These are phyloP conservation scores for Trichoderma asperelloides DNA, from an alignment of 495 filamentous ascomycete species.

Conservation along the genomic window DNA sequence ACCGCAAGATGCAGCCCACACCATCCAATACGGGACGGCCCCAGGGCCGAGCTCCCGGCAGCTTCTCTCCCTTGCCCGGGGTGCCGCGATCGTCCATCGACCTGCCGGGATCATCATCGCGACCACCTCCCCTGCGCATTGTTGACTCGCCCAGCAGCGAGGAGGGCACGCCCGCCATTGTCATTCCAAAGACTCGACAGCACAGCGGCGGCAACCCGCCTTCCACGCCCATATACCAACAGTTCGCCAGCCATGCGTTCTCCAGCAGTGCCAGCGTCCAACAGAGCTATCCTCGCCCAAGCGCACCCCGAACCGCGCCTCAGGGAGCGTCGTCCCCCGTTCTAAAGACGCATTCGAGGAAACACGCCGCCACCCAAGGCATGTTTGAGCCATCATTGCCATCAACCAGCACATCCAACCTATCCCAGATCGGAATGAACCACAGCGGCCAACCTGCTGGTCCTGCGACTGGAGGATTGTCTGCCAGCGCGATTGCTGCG, in stretches of 20 bases:
- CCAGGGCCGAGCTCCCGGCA: conserved; percentile 40
- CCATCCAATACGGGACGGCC: conserved; percentile 26
- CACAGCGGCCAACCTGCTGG: conserved; percentile 20
- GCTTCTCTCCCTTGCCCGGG: conserved; percentile 44
- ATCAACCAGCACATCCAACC: conserved; percentile 50
- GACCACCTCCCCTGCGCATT: conserved; percentile 30
- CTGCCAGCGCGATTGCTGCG: conserved; percentile 80
- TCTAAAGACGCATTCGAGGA: conserved; percentile 36
- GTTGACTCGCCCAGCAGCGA: conserved; percentile 37
- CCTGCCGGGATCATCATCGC: conserved; percentile 20
- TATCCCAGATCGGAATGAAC: conserved; percentile 35
- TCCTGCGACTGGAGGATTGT: conserved; percentile 39
- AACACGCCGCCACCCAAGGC: conserved; percentile 66
- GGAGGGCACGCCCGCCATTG: conserved; percentile 20
- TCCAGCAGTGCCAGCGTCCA: conserved; percentile 25
- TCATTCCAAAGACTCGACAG: conserved; percentile 20
- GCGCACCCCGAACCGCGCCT: conserved; percentile 28
- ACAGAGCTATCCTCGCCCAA: conserved; percentile 50
- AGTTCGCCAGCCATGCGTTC: conserved; percentile 28
- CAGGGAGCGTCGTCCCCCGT: conserved; percentile 27
- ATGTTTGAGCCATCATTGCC: conserved; percentile 84
- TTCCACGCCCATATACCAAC: conserved; percentile 26
- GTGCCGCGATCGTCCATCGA: conserved; percentile 18
- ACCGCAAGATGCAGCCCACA: conserved; percentile 34
- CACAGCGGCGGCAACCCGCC: conserved; percentile 1